These are phyloP conservation scores for Turnera subulata DNA, from an alignment of 345 rosid species.

Conservation along the genomic window DNA sequence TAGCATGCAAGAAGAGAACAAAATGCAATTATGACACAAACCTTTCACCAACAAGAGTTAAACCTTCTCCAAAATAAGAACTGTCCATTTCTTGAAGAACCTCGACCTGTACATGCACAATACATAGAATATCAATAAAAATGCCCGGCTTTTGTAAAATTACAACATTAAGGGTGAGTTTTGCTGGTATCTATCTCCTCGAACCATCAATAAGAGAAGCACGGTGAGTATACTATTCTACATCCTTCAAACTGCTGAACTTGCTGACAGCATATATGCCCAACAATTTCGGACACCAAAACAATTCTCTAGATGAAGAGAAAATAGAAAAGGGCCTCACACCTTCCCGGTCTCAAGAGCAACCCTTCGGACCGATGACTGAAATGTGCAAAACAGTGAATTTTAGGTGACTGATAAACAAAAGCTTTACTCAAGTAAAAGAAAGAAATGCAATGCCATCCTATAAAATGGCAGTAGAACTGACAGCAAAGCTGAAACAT, in stretches of 20 bases:
- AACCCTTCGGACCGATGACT: conserved; percentile 89
- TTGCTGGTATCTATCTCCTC: no score
- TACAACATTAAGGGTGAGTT: neutral
- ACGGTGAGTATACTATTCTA: no score
- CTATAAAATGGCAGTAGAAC: neutral
- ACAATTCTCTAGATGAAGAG: neutral
- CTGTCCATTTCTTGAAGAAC: conserved; percentile 45
- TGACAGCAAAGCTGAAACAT: neutral
- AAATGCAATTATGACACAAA: conserved; percentile 13
- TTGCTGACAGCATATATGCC: no score
- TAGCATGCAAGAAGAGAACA: neutral
- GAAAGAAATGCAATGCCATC: no score
- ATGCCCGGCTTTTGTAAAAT: neutral
- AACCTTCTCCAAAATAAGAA: conserved; percentile 80
- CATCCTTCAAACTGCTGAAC: no score
- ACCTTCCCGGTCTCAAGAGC: conserved; percentile 79
- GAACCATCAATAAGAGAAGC: no score
- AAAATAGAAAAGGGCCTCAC: conserved; percentile 8
- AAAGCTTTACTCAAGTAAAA: no score
- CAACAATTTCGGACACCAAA: no score
- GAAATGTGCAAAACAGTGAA: conserved; percentile 18
- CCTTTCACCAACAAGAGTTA: conserved; percentile 84
- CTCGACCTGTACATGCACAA: conserved; percentile 48
- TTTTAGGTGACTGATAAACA: neutral
- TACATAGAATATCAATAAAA: neutral